Percentiles rank a stretch among this genome's conserved stretches.
Evolutionary conservation across 2,329 filamentous ascomycete species (phyloP).

Genomic region (Epichloe sibirici): DNA sequence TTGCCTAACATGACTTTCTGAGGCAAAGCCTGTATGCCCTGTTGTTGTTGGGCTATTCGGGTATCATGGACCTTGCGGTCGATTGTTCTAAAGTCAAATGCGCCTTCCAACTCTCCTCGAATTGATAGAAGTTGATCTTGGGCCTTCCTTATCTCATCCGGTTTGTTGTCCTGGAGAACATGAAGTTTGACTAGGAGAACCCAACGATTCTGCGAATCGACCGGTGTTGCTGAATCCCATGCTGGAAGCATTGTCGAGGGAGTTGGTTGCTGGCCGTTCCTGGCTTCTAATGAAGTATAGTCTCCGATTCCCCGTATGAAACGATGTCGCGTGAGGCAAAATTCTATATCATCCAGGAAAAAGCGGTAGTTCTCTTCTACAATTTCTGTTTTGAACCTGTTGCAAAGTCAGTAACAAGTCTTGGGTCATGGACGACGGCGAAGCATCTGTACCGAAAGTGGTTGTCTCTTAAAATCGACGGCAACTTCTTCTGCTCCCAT

Average conservation of each 20-base stretch:
- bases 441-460: slow-evolving; percentile 30
- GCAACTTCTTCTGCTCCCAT: slow-evolving; percentile 36
- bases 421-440: slow-evolving; percentile 5
- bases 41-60: slow-evolving; percentile 27
- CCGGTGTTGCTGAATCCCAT: slow-evolving; percentile 32
- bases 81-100: slow-evolving; percentile 38
- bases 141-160: slow-evolving; percentile 43
- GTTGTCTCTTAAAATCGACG: slow-evolving; percentile 38
- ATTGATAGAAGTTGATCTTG: slow-evolving; percentile 37
- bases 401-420: slow-evolving; percentile 2
- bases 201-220: slow-evolving; percentile 41
- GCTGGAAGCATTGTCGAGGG: slow-evolving; percentile 27
- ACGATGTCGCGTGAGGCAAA: slow-evolving; percentile 37
- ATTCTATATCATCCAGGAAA: slow-evolving; percentile 42
- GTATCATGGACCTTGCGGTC: slow-evolving; percentile 44
- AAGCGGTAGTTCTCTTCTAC: slow-evolving; percentile 42
- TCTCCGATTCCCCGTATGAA: slow-evolving; percentile 22
- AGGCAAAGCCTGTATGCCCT: slow-evolving; percentile 26
- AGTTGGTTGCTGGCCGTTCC: slow-evolving; percentile 6
- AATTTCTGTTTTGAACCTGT: slow-evolving; percentile 39
- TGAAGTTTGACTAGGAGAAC: slow-evolving; percentile 41
- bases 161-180: slow-evolving; percentile 43
- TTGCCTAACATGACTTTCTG: slow-evolving; percentile 25
- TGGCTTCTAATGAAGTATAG: slow-evolving; percentile 20
- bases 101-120: slow-evolving; percentile 35